Evolutionary conservation across 495 filamentous ascomycete species (phyloP).

Genomic region (Cryomyces minteri): DNA sequence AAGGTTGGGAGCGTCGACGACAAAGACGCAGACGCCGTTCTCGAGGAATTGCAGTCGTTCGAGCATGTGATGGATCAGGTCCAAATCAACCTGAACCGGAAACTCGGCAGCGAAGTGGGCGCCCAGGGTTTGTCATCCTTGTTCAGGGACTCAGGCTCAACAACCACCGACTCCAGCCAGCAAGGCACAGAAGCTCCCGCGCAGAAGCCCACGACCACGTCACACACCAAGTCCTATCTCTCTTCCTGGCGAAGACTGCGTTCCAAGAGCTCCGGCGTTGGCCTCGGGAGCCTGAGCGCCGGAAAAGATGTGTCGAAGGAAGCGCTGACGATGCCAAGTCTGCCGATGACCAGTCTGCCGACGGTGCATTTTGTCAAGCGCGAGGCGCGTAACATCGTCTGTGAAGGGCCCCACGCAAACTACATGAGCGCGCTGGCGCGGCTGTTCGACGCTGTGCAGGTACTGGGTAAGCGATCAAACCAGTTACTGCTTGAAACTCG

Average conservation of each 20-base stretch:
- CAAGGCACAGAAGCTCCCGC: conserved; percentile 34
- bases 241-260: conserved; percentile 72
- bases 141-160: conserved; percentile 41
- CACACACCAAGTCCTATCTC: conserved; percentile 24
- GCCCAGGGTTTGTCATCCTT: conserved; percentile 46
- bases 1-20: conserved; percentile 72
- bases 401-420: conserved; percentile 64
- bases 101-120: conserved; percentile 81
- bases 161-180: conserved; percentile 12
- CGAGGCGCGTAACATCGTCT: conserved; percentile 42
- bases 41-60: conserved; percentile 90
- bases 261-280: conserved; percentile 63
- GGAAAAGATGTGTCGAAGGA: conserved; percentile 37
- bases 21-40: conserved; percentile 72
- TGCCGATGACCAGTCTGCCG: conserved; percentile 64
- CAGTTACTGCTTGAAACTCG: too few species aligned
- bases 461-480: conserved; percentile 56
- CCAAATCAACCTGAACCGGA: conserved; percentile 56
- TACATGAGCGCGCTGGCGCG: conserved; percentile 86
- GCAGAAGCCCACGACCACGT: conserved; percentile 13
- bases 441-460: conserved; percentile 85
- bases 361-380: conserved; percentile 37
- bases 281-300: conserved; percentile 29
- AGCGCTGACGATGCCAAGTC: conserved; percentile 41
- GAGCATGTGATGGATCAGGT: conserved; percentile 77